Percentiles rank a stretch among this genome's conserved stretches.
These are phyloP conservation scores for Alternaria arborescens DNA, from an alignment of 2,329 filamentous ascomycete genomes.

Conservation along the genomic window DNA sequence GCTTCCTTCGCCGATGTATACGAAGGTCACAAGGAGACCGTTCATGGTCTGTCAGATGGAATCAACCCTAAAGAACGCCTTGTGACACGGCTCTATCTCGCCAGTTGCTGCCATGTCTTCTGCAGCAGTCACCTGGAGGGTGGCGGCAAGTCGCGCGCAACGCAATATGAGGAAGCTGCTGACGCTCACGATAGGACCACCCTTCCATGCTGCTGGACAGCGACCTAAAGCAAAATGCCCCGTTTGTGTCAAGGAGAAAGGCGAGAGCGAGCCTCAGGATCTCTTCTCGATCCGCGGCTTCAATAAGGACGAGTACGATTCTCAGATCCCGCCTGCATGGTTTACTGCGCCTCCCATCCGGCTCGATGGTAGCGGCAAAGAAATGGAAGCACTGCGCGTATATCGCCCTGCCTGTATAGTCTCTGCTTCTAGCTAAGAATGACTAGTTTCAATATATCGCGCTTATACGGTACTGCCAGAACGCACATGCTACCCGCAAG, in stretches of 20 bases:
- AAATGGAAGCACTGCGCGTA: constrained; percentile 56
- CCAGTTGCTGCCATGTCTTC: constrained; percentile 59
- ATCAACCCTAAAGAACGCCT: constrained; percentile 48
- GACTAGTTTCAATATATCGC: constrained; percentile 58
- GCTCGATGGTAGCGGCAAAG: constrained; percentile 48
- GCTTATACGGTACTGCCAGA: constrained; percentile 39
- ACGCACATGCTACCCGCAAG: constrained; percentile 31
- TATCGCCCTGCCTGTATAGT: not conserved
- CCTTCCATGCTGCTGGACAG: constrained; percentile 55
- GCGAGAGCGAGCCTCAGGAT: constrained; percentile 46
- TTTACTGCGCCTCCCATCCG: constrained; percentile 57
- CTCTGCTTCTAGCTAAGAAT: constrained; percentile 15
- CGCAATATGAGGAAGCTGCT: constrained; percentile 1
- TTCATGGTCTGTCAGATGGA: constrained; percentile 50
- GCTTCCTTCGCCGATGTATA: constrained; percentile 57
- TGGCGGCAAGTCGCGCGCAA: constrained; percentile 52
- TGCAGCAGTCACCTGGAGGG: constrained; percentile 59
- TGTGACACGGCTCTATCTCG: constrained; percentile 58
- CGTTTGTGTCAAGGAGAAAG: constrained; percentile 51
- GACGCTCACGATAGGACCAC: constrained; percentile 48
- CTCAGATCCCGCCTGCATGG: constrained; percentile 54
- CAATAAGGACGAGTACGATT: constrained; percentile 53
- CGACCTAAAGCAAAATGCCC: constrained; percentile 57
- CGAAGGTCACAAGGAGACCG: constrained; percentile 46
- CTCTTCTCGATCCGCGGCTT: constrained; percentile 59